Percentiles rank a stretch among this genome's conserved stretches.
Conservation (phyloP, 2,329 filamentous ascomycete genomes). For the Torrubiella hemipterigena region DNA sequence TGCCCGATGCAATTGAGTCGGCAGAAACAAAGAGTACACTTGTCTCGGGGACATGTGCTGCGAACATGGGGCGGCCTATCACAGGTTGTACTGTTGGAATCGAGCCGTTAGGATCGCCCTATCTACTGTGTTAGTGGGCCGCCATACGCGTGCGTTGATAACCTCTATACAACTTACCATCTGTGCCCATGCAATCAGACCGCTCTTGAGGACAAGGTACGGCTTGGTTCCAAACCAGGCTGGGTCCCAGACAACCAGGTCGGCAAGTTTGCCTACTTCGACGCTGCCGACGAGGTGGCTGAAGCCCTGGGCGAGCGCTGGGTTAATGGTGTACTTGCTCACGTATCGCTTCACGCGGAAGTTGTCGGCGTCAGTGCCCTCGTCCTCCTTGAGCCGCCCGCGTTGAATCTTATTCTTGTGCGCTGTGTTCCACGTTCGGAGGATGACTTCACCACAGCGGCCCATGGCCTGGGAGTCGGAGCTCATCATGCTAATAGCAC, state of each 20-base stretch:
- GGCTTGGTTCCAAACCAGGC: slow-evolving; percentile 84
- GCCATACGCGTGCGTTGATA: background rate
- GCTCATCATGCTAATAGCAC: slow-evolving; percentile 96
- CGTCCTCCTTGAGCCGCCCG: slow-evolving; percentile 64
- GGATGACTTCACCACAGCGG: slow-evolving; percentile 83
- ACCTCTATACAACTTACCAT: slow-evolving; percentile 49
- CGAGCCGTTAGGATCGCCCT: slow-evolving; percentile 71
- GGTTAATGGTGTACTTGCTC: slow-evolving; percentile 93
- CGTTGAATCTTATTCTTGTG: slow-evolving; percentile 93
- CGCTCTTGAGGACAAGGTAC: slow-evolving; percentile 68
- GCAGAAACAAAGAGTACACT: slow-evolving; percentile 76
- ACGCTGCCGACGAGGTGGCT: slow-evolving; percentile 73
- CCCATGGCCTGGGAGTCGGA: slow-evolving; percentile 96
- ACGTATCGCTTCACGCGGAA: slow-evolving; percentile 86
- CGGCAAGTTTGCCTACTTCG: slow-evolving; percentile 80
- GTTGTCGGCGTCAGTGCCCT: slow-evolving; percentile 72
- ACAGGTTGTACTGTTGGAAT: slow-evolving; percentile 84
- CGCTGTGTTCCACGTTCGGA: slow-evolving; percentile 91
- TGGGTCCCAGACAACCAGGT: slow-evolving; percentile 79
- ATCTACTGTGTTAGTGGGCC: slow-evolving; percentile 1
- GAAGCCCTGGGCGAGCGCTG: slow-evolving; percentile 85
- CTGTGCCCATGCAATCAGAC: slow-evolving; percentile 68
- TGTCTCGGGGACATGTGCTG: slow-evolving; percentile 55
- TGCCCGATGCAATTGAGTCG: slow-evolving; percentile 54
- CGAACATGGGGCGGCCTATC: slow-evolving; percentile 79